Conservation (phyloP, 345 rosid species). For the Draba incana region DNA sequence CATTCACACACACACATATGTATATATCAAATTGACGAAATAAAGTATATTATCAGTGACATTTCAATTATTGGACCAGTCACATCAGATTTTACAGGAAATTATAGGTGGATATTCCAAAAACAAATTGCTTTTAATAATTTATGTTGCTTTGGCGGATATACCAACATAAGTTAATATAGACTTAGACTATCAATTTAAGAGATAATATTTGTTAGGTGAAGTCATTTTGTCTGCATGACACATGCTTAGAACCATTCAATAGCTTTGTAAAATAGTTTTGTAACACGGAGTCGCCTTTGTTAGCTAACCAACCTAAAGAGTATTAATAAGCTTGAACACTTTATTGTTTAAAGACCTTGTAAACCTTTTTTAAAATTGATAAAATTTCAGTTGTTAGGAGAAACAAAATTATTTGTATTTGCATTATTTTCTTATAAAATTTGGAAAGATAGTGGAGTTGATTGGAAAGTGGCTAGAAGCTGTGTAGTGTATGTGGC, state of each 20-base stretch:
- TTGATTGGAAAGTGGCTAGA: too few relatives aligned
- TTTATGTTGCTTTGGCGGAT: neutral
- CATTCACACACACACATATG: neutral
- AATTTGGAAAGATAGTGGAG: too few relatives aligned
- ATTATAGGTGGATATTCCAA: neutral
- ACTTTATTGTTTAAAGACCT: neutral
- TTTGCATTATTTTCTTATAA: too few relatives aligned
- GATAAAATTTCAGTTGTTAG: too few relatives aligned
- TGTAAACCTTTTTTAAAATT: neutral
- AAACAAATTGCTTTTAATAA: neutral
- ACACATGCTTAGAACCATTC: conserved; percentile 1
- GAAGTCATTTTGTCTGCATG: neutral
- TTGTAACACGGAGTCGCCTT: neutral
- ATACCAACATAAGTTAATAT: conserved; percentile 1
- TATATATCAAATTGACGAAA: neutral
- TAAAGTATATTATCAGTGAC: neutral
- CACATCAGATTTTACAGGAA: neutral
- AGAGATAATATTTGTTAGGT: neutral
- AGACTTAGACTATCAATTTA: neutral
- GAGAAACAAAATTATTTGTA: too few relatives aligned
- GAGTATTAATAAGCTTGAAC: neutral
- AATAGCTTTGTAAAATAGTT: neutral
- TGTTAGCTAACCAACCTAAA: neutral
- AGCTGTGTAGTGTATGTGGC: too few relatives aligned
- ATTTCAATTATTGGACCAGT: neutral